Percentiles rank a stretch among this genome's conserved stretches.
phyloP scores from a whole-genome alignment of 129 eudicot genomes.

The Flaveria trinervia region DNA sequence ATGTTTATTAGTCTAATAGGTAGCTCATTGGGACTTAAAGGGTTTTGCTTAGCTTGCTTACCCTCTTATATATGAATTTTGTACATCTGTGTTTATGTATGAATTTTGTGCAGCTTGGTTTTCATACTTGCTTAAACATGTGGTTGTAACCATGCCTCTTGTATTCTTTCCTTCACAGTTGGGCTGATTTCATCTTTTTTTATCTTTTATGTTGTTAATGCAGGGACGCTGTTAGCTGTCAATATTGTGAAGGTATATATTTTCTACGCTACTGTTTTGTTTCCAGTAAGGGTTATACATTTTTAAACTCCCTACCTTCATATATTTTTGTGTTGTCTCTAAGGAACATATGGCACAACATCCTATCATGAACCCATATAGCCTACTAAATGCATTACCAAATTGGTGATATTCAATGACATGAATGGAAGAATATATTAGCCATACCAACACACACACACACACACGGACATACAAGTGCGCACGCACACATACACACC shows the following conservation, averaged over 20 bases:
- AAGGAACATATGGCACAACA: not conserved
- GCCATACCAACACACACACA: not conserved
- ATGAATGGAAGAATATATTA: not conserved
- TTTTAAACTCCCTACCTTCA: not conserved
- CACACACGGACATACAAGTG: not conserved
- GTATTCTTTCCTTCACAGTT: not conserved
- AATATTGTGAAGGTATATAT: constrained; percentile 66
- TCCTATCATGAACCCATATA: not conserved
- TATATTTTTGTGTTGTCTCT: not conserved
- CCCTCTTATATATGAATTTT: too few relatives aligned
- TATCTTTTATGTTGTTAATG: constrained; percentile 16
- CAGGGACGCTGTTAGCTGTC: constrained; percentile 95
- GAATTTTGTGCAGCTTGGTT: constrained; percentile 2
- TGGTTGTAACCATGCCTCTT: constrained; percentile 21
- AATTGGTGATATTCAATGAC: not conserved
- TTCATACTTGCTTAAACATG: not conserved
- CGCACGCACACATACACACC: too few relatives aligned
- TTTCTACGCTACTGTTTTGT: not conserved
- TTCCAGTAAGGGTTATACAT: constrained; percentile 1
- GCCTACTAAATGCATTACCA: not conserved
- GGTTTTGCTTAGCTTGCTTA: too few relatives aligned
- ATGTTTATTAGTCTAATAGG: not conserved
- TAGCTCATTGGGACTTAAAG: too few relatives aligned
- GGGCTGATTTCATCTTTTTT: constrained; percentile 16
- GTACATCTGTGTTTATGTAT: too few relatives aligned